Percentiles rank a stretch among this genome's conserved stretches.
Conservation (phyloP, 2,329 filamentous ascomycete genomes). For the Ceratocystis eucalypticola region DNA sequence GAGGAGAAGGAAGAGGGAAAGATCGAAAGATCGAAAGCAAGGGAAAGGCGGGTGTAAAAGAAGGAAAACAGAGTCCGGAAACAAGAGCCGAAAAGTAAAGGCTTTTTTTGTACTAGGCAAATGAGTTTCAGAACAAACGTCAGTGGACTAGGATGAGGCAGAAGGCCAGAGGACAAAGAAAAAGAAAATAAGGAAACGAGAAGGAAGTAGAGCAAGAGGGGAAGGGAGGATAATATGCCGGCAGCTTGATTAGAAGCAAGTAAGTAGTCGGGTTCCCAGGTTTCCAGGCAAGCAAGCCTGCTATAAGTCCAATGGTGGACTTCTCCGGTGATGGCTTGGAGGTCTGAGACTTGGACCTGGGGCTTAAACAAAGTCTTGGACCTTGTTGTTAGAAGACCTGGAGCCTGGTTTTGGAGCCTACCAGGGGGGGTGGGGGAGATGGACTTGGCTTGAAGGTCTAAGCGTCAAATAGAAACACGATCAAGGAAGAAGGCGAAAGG, state of each 20-base stretch:
- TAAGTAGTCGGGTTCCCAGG: neutral
- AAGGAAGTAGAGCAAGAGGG: neutral
- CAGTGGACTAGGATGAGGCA: slow-evolving; percentile 1
- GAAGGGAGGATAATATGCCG: neutral
- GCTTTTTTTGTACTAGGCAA: neutral
- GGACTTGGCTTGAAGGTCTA: too few relatives aligned
- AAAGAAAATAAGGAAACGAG: neutral
- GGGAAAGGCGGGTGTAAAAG: neutral
- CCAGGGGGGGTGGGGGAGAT: neutral
- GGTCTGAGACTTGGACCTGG: neutral
- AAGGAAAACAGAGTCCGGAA: slow-evolving; percentile 1
- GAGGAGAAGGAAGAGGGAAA: neutral
- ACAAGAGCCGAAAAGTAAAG: neutral
- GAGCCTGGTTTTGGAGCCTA: neutral
- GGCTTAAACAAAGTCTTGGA: slow-evolving; percentile 3
- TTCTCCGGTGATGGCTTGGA: neutral
- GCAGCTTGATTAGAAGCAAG: neutral
- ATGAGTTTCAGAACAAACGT: neutral
- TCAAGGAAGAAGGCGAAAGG: neutral
- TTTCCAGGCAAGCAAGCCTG: neutral
- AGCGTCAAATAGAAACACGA: neutral
- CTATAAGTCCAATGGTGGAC: neutral
- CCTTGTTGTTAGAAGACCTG: neutral
- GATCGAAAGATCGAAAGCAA: neutral
- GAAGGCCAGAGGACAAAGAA: slow-evolving; percentile 2